phyloP scores from a whole-genome alignment of 352 stramenopile species.

The Phytophthora ohioensis region DNA sequence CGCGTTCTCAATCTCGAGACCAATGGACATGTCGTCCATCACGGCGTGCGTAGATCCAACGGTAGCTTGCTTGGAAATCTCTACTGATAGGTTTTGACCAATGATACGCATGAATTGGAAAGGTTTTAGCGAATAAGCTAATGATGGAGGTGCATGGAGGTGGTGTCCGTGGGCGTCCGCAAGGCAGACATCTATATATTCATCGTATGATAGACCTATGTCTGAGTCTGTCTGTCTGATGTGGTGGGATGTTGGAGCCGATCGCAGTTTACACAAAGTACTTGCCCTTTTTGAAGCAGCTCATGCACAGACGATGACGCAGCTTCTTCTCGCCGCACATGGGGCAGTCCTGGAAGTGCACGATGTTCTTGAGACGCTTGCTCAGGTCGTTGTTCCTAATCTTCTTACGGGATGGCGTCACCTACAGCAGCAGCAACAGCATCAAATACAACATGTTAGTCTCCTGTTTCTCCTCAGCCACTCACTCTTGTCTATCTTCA shows the following conservation, averaged over 20 bases:
- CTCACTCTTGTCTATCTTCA: slow-evolving; percentile 5
- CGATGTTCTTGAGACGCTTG: slow-evolving; percentile 92
- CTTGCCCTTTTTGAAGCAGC: slow-evolving; percentile 93
- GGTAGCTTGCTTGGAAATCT: slow-evolving; percentile 21
- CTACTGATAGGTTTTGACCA: slow-evolving; percentile 17
- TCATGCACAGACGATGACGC: slow-evolving; percentile 90
- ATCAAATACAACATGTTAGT: slow-evolving; percentile 17
- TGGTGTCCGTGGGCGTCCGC: slow-evolving; percentile 17
- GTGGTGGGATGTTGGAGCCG: slow-evolving; percentile 5
- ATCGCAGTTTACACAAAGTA: slow-evolving; percentile 82
- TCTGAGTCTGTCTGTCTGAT: slow-evolving; percentile 10
- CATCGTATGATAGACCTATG: slow-evolving; percentile 16
- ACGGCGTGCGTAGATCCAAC: neutral
- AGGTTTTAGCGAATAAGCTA: slow-evolving; percentile 26
- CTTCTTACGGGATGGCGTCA: slow-evolving; percentile 87
- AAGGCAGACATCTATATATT: slow-evolving; percentile 46
- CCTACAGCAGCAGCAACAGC: slow-evolving; percentile 47
- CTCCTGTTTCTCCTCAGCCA: neutral
- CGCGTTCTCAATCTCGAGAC: slow-evolving; percentile 44
- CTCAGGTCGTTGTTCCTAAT: slow-evolving; percentile 90
- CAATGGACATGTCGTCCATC: slow-evolving; percentile 52
- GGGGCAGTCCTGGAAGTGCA: slow-evolving; percentile 89
- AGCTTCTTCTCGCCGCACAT: slow-evolving; percentile 90
- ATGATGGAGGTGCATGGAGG: neutral
- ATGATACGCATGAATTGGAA: slow-evolving; percentile 17